A percentile compares a stretch with the other conserved stretches of the same genome.
phyloP scores from a whole-genome alignment of 805 yeast species.

The Isabelozyma gotoi region DNA sequence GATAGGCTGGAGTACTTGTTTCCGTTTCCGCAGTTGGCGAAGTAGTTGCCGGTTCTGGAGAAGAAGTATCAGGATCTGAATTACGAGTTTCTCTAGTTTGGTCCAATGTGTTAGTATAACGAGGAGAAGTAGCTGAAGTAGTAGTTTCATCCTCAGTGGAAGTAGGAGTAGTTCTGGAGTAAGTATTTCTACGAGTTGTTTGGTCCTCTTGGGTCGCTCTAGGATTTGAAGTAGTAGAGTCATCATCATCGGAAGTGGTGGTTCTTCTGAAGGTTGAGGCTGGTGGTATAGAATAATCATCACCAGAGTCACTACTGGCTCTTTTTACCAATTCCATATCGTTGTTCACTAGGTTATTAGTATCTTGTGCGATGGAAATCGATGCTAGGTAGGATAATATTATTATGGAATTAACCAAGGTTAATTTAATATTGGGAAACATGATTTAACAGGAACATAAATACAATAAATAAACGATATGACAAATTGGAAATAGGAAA shows the following conservation, averaged over 20 bases:
- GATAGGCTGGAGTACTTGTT: no score
- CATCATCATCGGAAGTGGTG: background rate
- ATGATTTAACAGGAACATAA: background rate
- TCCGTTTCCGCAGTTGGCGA: background rate
- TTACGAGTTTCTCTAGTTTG: background rate
- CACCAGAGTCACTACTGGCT: background rate
- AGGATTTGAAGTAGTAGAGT: background rate
- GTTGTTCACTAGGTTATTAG: background rate
- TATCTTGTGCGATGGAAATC: background rate
- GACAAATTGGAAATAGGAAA: background rate
- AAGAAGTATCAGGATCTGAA: background rate
- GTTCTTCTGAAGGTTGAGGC: background rate
- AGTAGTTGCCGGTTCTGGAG: background rate
- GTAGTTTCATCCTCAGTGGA: background rate
- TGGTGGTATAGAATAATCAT: background rate
- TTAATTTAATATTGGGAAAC: background rate
- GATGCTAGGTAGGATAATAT: background rate
- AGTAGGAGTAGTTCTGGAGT: background rate
- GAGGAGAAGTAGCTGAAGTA: background rate
- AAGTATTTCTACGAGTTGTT: background rate
- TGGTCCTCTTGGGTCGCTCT: background rate
- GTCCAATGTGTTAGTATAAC: background rate
- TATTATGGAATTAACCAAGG: background rate
- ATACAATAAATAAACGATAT: background rate
- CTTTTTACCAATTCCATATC: background rate